phyloP scores from a whole-genome alignment of 106 monocot species.

The Phalaenopsis equestris region DNA sequence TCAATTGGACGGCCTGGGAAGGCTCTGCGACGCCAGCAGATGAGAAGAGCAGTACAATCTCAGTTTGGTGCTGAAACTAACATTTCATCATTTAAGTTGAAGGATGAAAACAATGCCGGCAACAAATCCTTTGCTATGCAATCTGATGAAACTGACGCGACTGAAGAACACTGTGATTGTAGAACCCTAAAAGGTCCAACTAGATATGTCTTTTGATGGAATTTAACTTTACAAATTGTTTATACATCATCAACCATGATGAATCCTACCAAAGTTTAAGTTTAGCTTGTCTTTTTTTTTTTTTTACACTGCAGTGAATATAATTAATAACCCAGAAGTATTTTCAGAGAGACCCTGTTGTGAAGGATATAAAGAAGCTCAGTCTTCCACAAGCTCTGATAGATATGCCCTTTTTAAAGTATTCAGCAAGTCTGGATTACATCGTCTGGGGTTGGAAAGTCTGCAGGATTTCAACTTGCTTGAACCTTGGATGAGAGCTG shows the following conservation, averaged over 20 bases:
- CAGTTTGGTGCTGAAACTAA: constrained; percentile 10
- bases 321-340: neutral
- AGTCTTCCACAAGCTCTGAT: constrained; percentile 5
- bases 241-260: neutral
- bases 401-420: constrained; percentile 49
- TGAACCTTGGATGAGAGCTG: constrained; percentile 48
- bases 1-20: constrained; percentile 78
- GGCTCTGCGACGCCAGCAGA: constrained; percentile 52
- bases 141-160: constrained; percentile 9
- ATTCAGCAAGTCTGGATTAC: constrained; percentile 43
- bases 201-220: neutral
- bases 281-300: neutral
- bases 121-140: neutral
- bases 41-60: constrained; percentile 35
- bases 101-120: constrained; percentile 2
- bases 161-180: constrained; percentile 6
- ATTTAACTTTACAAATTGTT: neutral
- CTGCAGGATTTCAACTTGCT: constrained; percentile 31
- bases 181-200: neutral
- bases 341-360: constrained; percentile 1
- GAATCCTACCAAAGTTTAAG: neutral
- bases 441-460: constrained; percentile 37
- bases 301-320: constrained; percentile 8
- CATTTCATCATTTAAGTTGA: constrained; percentile 1
- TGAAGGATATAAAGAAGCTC: constrained; percentile 10